Percentiles rank a stretch among this genome's conserved stretches.
Conservation (phyloP, 2,329 filamentous ascomycete species). For the Ophiocordyceps camponoti-floridani region DNA sequence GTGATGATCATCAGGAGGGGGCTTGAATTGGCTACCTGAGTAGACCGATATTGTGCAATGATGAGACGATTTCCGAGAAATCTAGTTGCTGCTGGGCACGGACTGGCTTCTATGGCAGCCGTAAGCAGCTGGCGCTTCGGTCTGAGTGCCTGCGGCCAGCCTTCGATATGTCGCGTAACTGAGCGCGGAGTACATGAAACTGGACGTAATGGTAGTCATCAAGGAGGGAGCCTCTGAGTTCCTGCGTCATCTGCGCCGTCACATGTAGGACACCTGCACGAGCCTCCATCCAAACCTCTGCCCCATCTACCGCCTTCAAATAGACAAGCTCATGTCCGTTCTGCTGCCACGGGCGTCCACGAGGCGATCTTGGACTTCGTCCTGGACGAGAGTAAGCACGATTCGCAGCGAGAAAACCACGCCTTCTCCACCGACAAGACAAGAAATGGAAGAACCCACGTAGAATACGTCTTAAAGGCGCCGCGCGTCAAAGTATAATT, state of each 20-base stretch:
- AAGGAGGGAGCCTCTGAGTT: background rate
- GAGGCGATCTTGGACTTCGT: constrained; percentile 32
- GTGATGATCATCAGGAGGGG: too few relatives aligned
- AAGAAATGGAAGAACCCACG: constrained; percentile 43
- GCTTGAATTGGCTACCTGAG: too few relatives aligned
- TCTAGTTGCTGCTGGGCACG: background rate
- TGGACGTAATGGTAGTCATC: background rate
- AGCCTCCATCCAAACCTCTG: background rate
- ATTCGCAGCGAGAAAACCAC: background rate
- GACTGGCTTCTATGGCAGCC: background rate
- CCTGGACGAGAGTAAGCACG: constrained; percentile 12
- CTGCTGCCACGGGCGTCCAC: constrained; percentile 30
- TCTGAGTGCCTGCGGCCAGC: background rate
- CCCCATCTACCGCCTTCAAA: background rate
- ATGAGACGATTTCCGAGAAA: background rate
- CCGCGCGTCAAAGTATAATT: constrained; percentile 60
- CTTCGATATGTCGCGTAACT: background rate
- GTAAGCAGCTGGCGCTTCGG: background rate
- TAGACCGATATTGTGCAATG: too few relatives aligned
- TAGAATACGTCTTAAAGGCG: constrained; percentile 87
- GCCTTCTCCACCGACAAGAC: background rate
- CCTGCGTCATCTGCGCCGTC: background rate
- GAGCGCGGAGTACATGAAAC: background rate
- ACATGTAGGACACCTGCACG: background rate
- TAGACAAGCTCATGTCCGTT: constrained; percentile 9